Evolutionary conservation across 805 yeast species (phyloP), one percentile per base, ranked within the genome.

Genomic region (Myxozyma mucilagina): DNA sequence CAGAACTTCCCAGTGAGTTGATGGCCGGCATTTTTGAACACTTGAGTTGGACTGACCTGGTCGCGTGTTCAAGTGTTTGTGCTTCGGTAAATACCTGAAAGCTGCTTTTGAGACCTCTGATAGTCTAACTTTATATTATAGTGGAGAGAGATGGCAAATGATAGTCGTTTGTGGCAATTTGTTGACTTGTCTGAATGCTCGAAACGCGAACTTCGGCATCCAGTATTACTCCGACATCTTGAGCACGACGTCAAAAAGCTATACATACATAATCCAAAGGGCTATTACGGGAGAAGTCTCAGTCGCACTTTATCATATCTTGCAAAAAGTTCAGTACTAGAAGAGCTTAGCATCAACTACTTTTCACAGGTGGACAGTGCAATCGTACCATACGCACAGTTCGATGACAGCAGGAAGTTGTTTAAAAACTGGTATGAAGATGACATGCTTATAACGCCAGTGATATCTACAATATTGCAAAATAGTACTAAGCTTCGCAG

Each of bases 1-100:
- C 31, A 3, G 32, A 31, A 18, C 35, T 60, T n/a, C 63, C 63
- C 3, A 35, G 43, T 31, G 63, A 60, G 35, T 50, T 57, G 29
- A 32, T 55, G 34, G 31, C 56, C 45, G 42, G 32, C 14, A 47
- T 60, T 43, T 56, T 60, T 41, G 13, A 39, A 36, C 32, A 44
- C 31, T 49, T 60, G 13, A 38, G 24, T 14, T 52, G 32, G 47
- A 18, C 7, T 35, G 36, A 43, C 29, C 11, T 52, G 20, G 48
- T 39, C n/a, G 14, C 24, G 24, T 36, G 47, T 44, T 50, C 60
- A 7, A 39, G 32, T 14, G 63, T 60, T 13, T 60, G 55, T 31
- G 44, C 53, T 8, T 32, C 56, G 34, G 63, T 59, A 38, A 34
- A 14, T 20, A n/a, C 14, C 6, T 54, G 14, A 13, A 10, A 29